Conservation (phyloP, 257 asterid genomes). For the Fraxinus americana region DNA sequence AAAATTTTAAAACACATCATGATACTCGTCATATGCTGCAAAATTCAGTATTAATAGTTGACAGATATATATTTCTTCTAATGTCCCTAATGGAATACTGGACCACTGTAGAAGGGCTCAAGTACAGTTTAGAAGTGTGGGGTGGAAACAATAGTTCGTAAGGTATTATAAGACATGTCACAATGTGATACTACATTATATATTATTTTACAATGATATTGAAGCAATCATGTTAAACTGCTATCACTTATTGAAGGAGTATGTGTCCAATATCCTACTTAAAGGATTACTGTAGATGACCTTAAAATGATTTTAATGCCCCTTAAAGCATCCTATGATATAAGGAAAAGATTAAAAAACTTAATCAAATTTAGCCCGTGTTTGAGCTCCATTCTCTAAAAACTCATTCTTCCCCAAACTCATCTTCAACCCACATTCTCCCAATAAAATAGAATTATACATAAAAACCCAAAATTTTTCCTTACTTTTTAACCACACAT, state of each 20-base stretch:
- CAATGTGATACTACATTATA: not conserved
- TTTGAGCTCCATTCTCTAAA: no score
- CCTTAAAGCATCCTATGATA: not conserved
- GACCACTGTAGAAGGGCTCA: slow-evolving; percentile 2
- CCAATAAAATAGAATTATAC: no score
- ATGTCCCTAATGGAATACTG: slow-evolving; percentile 8
- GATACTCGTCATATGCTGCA: slow-evolving; percentile 7
- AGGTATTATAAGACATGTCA: not conserved
- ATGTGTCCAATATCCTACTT: not conserved
- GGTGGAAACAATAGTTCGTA: not conserved
- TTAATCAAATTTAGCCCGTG: not conserved
- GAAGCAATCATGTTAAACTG: not conserved
- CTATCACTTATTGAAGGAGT: not conserved
- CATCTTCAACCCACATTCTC: no score
- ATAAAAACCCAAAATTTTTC: no score
- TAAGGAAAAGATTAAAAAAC: no score
- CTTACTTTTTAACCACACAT: no score
- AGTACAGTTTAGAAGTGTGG: not conserved
- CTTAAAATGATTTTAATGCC: not conserved
- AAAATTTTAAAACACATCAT: slow-evolving; percentile 24
- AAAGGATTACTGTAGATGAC: not conserved
- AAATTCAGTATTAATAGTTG: not conserved
- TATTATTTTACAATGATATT: no score
- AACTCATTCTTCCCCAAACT: no score
- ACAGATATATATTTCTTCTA: not conserved